Evolutionary conservation across 345 rosid species (phyloP), one percentile per base, ranked within the genome.

Genomic region (Citrus australasica): DNA sequence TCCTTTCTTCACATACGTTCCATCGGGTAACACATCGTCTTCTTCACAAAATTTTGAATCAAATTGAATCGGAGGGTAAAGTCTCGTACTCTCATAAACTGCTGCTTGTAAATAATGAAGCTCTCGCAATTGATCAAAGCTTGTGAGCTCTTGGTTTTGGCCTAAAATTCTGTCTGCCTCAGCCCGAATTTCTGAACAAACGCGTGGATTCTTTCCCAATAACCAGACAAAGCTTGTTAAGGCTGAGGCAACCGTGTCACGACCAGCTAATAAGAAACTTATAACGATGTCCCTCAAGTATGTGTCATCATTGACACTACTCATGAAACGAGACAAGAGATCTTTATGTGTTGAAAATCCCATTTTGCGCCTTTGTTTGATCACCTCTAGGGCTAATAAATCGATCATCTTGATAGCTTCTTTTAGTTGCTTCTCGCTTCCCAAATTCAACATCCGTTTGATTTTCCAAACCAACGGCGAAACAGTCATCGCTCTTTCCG

Each of bases 251-350:
- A 90, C 87, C 7, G 91, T 88, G 78, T 90, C 94, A 0, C 92
- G 90, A 6, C 94, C 89, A 21, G 93, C 88, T 55, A 90, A 67
- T 6, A 90, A 69, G 69, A 93, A 93, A 77, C 95, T 93, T 46
- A 89, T 81, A 1, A 93, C 88, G 78, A 93, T 89, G 70, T 93
- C 97, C 56, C 93, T 79, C 38, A 93, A 73, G 63, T 79, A 86
- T 7, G 79, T 78, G 3, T 86, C 92, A 17, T 87, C 90, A 42
- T 63, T 78, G 4, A 88, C 76, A 13, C 82, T 82, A 2, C 75
- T 66, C 92, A 93, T 88, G 85, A 93, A 91, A 25, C 95, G 90
- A 42, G 95, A 90, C 3, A 93, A 69, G 17, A 93, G 90, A 85
- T 91, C 97, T 62, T 86, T 75, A 3, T 85, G 86, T 2, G 71